Evolutionary conservation across 129 eudicot species (phyloP), one percentile per base, ranked within the genome.

Genomic region (Flaveria brownii): DNA sequence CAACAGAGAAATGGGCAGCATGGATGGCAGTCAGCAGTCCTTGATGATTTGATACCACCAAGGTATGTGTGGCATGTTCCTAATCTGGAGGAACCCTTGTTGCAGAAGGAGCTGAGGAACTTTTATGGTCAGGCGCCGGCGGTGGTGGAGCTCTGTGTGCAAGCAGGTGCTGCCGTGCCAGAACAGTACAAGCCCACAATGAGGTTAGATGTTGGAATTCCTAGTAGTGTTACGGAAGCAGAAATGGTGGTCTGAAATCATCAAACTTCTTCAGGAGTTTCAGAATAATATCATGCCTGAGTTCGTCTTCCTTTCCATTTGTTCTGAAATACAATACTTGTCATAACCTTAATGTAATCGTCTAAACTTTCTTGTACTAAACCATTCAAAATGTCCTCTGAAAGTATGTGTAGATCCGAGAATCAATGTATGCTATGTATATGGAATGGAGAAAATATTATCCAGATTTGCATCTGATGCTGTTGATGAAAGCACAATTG

Each of bases 71-170:
- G 99, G 99, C 99, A 95, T 81, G 90, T 95, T 17, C 97, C 99
- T 26, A 85, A 95, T 80, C 54, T 89, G 39, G 74, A 82, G 74
- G 78, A 84, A 56, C 99, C 97, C 0, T 16, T 51, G 80, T 51
- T 95, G 86, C 83, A 86, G 59, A 72, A 84, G 76, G 99, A 95
- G 88, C 85, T 95, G 23, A 80, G 89, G 83, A 91, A 80, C 77
- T 95, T 95, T 50, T 95, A 95, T n/a, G 99, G 99, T 9, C 99
- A 95, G 81, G 99, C 99, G 1, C 97, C 99, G 1, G 97, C 91
- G 1, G 94, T 95, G 84, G 89, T 95, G 55, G 97, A 95, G 79
- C 75, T 95, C 1, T 95, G 99, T 59, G 89, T 88, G 65, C 97
- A 95, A 86, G 97, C 87, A 17, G 99, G 97, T 45, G 99, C 99